These are phyloP conservation scores for Coemansia sp. DNA, from an alignment of 192 early-diverging fungal genomes.

Conservation along the genomic window DNA sequence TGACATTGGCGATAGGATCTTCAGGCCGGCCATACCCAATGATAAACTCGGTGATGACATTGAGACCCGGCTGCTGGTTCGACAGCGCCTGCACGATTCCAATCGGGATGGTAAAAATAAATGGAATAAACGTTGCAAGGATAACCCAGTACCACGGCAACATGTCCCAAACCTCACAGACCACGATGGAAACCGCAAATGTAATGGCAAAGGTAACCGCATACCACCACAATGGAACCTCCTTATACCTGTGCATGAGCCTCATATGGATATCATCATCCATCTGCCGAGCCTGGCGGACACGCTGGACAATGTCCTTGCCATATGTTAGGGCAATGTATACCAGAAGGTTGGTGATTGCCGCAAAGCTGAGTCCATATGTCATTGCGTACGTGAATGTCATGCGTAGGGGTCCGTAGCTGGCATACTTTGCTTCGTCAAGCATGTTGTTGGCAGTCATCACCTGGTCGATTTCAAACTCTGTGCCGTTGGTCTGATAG, in stretches of 20 bases:
- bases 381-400: constrained; percentile 67
- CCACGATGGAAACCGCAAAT: constrained; percentile 35
- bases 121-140: constrained; percentile 59
- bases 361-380: constrained; percentile 70
- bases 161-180: constrained; percentile 45
- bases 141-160: constrained; percentile 73
- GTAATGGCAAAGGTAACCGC: constrained; percentile 37
- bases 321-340: constrained; percentile 67
- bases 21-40: constrained; percentile 75
- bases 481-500: constrained; percentile 59
- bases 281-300: constrained; percentile 60
- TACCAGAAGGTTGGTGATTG: constrained; percentile 64
- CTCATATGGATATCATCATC: constrained; percentile 74
- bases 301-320: constrained; percentile 60
- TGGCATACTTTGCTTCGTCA: constrained; percentile 57
- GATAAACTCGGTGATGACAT: constrained; percentile 84
- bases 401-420: constrained; percentile 66
- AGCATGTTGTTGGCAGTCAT: constrained; percentile 57
- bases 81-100: constrained; percentile 80
- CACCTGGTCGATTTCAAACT: constrained; percentile 60
- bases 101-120: constrained; percentile 75
- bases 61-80: constrained; percentile 73
- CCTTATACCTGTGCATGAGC: constrained; percentile 72
- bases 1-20: constrained; percentile 76
- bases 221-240: constrained; percentile 77